phyloP scores from a whole-genome alignment of 106 monocot species.

The Dioscorea dumetorum region DNA sequence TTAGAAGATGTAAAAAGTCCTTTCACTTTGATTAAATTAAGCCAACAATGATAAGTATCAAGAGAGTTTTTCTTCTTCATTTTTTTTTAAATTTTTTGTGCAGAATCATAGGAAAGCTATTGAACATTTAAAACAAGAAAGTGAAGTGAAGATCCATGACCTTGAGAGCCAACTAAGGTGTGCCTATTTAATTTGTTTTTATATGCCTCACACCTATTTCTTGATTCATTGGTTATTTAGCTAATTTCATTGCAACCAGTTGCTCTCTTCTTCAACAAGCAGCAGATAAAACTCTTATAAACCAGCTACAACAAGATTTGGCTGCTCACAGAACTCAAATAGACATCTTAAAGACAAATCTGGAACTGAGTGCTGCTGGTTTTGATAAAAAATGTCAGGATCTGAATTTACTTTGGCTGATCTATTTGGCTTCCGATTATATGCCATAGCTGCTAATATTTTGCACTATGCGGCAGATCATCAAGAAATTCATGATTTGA shows the following conservation, averaged over 20 bases:
- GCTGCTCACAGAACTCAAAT: slow-evolving; percentile 27
- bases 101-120: slow-evolving; percentile 48
- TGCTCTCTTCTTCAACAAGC: slow-evolving; percentile 31
- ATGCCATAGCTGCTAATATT: too few species aligned
- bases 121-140: slow-evolving; percentile 24
- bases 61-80: background rate
- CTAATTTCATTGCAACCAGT: slow-evolving; percentile 20
- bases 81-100: background rate
- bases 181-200: slow-evolving; percentile 2
- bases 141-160: slow-evolving; percentile 36
- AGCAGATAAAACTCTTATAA: slow-evolving; percentile 26
- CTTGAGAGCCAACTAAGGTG: slow-evolving; percentile 52
- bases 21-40: background rate
- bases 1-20: slow-evolving; percentile 35
- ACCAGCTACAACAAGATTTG: slow-evolving; percentile 44
- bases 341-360: slow-evolving; percentile 22
- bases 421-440: too few species aligned
- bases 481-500: slow-evolving; percentile 59
- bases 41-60: background rate
- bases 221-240: too few species aligned
- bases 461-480: slow-evolving; percentile 21
- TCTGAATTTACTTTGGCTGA: background rate
- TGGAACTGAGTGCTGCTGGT: slow-evolving; percentile 33
- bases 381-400: slow-evolving; percentile 32
- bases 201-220: slow-evolving; percentile 1